Evolutionary conservation across 352 stramenopile species (phyloP), one percentile per base, ranked within the genome.

Genomic region (Phytophthora syringae): DNA sequence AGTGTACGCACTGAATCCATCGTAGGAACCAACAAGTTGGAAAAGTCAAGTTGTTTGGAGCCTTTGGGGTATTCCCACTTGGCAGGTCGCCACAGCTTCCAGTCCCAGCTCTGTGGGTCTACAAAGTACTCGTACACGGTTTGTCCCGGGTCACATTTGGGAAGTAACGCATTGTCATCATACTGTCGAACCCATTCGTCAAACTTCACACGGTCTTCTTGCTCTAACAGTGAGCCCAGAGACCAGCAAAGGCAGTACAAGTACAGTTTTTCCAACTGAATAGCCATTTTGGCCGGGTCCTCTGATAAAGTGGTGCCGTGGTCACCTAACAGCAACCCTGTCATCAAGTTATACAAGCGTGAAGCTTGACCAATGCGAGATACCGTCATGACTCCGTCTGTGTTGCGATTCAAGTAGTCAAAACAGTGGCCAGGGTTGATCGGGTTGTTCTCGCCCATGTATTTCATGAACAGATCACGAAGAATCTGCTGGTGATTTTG

Each of bases 1-100:
- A 98, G 71, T 1, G 97, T 97, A 21, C 97, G 91, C 1, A 98
- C 98, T 5, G 94, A 99, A 73, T 99, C 97, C 94, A 99, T 99
- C 0, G 97, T 99, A 5, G 97, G 97, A 24, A 99, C 96, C 27
- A 99, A 77, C 68, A 99, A 82, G 76, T 99, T 99, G 15, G 90
- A 98, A 63, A 99, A 99, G 66, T 99, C 96, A 12, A 99, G 90
- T 20, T 79, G 74, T 57, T 98, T 97, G 32, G 94, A 79, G 12
- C 89, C 88, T 48, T 97, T 90, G 5, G 97, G 97, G 72, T 99
- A 99, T 16, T 97, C 82, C 97, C 97, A 99, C 37, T 92, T 89
- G 21, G 94, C 94, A 37, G 97, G 96, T 21, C 89, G 84, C 97
- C 96, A 99, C 12, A 98, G 77, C 64, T 97, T 91, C 97, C 97